phyloP scores from a whole-genome alignment of 139 green algal genomes.

The Zygnema circumcarinatum region DNA sequence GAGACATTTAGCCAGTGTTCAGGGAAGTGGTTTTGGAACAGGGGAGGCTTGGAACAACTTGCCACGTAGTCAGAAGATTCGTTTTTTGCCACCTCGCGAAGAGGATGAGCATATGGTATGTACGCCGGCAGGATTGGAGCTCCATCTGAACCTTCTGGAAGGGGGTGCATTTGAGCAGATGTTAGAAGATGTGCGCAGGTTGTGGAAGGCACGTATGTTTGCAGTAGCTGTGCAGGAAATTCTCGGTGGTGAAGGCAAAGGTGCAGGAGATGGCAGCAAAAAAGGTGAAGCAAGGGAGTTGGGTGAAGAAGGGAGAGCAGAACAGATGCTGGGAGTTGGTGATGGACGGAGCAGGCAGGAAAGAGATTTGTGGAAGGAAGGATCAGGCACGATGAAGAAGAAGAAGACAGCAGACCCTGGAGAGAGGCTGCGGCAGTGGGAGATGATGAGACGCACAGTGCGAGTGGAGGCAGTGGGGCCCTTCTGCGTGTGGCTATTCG shows the following conservation, averaged over 20 bases:
- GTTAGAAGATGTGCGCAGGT: slow-evolving; percentile 3
- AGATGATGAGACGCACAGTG: slow-evolving; percentile 8
- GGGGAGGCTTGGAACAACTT: neutral
- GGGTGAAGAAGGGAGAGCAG: slow-evolving; percentile 11
- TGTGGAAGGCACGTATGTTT: slow-evolving; percentile 7
- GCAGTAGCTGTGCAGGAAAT: neutral
- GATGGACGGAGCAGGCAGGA: neutral
- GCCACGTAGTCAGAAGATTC: neutral
- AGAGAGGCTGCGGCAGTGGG: slow-evolving; percentile 19
- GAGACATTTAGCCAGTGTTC: neutral
- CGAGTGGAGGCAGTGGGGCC: slow-evolving; percentile 22
- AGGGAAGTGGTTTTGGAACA: neutral
- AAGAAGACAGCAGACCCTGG: neutral
- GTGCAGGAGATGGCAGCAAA: neutral
- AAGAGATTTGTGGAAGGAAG: neutral
- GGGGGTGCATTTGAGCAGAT: slow-evolving; percentile 4
- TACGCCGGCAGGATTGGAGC: neutral
- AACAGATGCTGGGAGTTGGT: neutral
- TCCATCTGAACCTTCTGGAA: neutral
- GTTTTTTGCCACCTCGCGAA: neutral
- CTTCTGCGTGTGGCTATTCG: neutral
- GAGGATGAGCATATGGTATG: slow-evolving; percentile 1
- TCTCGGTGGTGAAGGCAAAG: neutral
- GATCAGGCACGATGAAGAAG: neutral
- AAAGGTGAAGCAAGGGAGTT: neutral